These are phyloP conservation scores for Discostella stelligeroides DNA, from an alignment of 108 stramenopile genomes.

Conservation along the genomic window DNA sequence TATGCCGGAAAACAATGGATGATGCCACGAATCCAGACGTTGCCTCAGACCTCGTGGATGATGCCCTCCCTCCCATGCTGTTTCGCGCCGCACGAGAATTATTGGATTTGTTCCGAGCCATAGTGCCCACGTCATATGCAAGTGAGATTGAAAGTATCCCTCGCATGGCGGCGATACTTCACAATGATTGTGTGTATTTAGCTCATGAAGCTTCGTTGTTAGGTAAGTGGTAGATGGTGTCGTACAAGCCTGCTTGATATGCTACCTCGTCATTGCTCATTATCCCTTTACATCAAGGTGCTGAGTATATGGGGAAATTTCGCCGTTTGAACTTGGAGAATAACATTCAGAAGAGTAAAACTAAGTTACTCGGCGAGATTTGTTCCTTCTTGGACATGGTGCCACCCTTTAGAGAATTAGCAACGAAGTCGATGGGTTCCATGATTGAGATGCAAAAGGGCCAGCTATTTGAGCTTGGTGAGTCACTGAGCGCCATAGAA, in stretches of 20 bases:
- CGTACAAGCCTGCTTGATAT: not conserved
- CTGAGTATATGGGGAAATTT: slow-evolving; percentile 71
- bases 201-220: slow-evolving; percentile 73
- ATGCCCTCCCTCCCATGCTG: slow-evolving; percentile 58
- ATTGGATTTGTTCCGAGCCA: slow-evolving; percentile 77
- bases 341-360: slow-evolving; percentile 37
- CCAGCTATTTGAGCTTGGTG: slow-evolving; percentile 62
- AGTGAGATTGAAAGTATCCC: slow-evolving; percentile 73
- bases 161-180: slow-evolving; percentile 78
- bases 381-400: slow-evolving; percentile 89
- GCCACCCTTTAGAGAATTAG: slow-evolving; percentile 81
- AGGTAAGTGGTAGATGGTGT: slow-evolving; percentile 47
- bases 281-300: slow-evolving; percentile 19
- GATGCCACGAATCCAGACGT: slow-evolving; percentile 48
- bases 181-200: slow-evolving; percentile 81
- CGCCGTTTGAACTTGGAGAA: slow-evolving; percentile 6
- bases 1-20: slow-evolving; percentile 71
- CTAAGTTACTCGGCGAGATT: slow-evolving; percentile 50
- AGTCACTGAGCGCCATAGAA: not conserved
- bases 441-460: slow-evolving; percentile 75
- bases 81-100: slow-evolving; percentile 74
- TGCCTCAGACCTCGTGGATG: slow-evolving; percentile 33
- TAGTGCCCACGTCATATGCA: slow-evolving; percentile 65
- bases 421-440: slow-evolving; percentile 65
- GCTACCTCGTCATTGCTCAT: not conserved